Conservation (phyloP, 768 basidiomycete species). For the Tricholoma hemisulphureum region DNA sequence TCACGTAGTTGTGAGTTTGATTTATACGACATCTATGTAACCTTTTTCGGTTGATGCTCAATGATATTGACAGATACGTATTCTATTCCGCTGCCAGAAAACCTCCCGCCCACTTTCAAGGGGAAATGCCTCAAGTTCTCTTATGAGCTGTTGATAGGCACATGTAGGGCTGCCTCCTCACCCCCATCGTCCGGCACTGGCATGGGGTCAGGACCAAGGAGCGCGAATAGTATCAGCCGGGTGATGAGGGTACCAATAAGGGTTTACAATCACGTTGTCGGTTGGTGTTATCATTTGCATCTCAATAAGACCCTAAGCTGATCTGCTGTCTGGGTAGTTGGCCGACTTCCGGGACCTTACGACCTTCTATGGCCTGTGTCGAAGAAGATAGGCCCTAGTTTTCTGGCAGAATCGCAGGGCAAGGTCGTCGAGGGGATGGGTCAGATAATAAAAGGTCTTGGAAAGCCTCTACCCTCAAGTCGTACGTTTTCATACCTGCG, state of each 20-base stretch:
- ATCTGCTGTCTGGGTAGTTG: conserved; percentile 36
- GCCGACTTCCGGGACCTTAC: conserved; percentile 60
- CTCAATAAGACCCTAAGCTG: conserved; percentile 4
- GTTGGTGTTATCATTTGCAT: conserved; percentile 35
- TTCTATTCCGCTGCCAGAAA: conserved; percentile 67
- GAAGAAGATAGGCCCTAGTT: conserved; percentile 32
- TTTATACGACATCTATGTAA: background rate
- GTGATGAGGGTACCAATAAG: conserved; percentile 91
- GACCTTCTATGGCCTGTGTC: conserved; percentile 81
- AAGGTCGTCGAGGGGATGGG: conserved; percentile 37
- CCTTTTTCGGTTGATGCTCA: background rate
- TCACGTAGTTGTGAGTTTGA: conserved; percentile 72
- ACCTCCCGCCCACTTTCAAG: conserved; percentile 86
- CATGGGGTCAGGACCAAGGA: conserved; percentile 28
- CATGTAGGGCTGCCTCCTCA: conserved; percentile 60
- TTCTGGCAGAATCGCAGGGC: conserved; percentile 35
- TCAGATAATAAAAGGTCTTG: conserved; percentile 13
- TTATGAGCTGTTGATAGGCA: conserved; percentile 88
- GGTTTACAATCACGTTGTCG: conserved; percentile 82
- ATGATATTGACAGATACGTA: conserved; percentile 66
- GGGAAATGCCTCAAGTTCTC: conserved; percentile 83
- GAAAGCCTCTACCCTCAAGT: conserved; percentile 21
- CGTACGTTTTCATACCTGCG: conserved; percentile 17
- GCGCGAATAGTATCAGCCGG: conserved; percentile 56
- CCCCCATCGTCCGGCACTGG: conserved; percentile 22